A percentile compares a stretch with the other conserved stretches of the same genome.
phyloP scores from a whole-genome alignment of 352 stramenopile genomes.

The Globisporangium middletonii region DNA sequence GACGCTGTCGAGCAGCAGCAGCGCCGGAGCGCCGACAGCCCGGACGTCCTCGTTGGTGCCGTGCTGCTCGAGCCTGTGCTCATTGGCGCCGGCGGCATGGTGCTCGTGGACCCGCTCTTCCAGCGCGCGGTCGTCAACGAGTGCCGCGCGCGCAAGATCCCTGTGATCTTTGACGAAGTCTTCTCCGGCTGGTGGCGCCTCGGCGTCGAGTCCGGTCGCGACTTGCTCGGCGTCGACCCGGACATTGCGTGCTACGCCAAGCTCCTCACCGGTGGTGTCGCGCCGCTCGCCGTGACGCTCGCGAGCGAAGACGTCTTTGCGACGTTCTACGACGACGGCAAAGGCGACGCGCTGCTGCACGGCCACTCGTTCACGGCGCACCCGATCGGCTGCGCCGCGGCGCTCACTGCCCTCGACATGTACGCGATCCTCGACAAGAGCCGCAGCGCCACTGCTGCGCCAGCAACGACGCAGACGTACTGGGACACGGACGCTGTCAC shows the following conservation, averaged over 20 bases:
- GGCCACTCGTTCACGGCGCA: slow-evolving; percentile 92
- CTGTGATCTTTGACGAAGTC: slow-evolving; percentile 91
- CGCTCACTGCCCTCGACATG: slow-evolving; percentile 85
- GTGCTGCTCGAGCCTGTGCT: slow-evolving; percentile 89
- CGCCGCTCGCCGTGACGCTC: slow-evolving; percentile 84
- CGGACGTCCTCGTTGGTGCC: slow-evolving; percentile 50
- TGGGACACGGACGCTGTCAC: slow-evolving; percentile 46
- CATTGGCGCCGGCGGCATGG: slow-evolving; percentile 85
- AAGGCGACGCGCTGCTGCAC: slow-evolving; percentile 86
- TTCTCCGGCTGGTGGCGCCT: slow-evolving; percentile 90
- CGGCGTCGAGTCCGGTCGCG: slow-evolving; percentile 76
- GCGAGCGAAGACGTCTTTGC: slow-evolving; percentile 85
- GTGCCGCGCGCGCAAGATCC: slow-evolving; percentile 67
- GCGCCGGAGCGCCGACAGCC: not conserved
- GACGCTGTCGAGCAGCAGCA: slow-evolving; percentile 25
- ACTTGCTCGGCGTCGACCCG: slow-evolving; percentile 80
- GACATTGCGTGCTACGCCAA: slow-evolving; percentile 92
- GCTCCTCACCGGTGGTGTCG: slow-evolving; percentile 85
- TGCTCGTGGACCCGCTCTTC: slow-evolving; percentile 90
- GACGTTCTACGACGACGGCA: slow-evolving; percentile 86
- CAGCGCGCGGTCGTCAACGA: slow-evolving; percentile 85
- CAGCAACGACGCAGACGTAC: slow-evolving; percentile 28
- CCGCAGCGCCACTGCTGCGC: not conserved
- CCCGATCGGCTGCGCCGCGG: slow-evolving; percentile 85
- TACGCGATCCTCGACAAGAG: slow-evolving; percentile 58